Base-by-base conservation (phyloP, 768 basidiomycete species). In the Xerocomellus amylosporus region DNA sequence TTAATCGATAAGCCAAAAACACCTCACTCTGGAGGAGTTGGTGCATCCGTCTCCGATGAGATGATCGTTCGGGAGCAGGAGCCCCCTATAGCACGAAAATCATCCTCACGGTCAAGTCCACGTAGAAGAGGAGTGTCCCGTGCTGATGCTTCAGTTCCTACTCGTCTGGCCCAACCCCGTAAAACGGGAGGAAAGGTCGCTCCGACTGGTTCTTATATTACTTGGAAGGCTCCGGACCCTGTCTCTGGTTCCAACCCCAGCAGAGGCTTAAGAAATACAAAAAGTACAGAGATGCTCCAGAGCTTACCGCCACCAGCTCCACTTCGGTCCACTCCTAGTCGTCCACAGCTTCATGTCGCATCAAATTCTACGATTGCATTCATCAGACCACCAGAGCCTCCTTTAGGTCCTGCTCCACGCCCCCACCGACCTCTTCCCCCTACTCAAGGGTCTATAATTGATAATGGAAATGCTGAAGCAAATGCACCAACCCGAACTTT, bases 171-270 rank as follows among this genome's bases (percentile, higher is more conserved):
- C 39, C 60, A 44, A 42, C 5, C 55, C 26, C 63, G 40, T 36
- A 61, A 49, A 33, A 50, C 40, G 8, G 69, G 69, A n/a, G 69
- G 69, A 42, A 71, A 34, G 39, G 49, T 54, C 17, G 66, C 61
- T 22, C 71, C 71, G 31, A 10, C 15, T 30, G 50, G 53, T 31
- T 67, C 46, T 49, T 58, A 61, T 34, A 46, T 70, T 15, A 53
- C 53, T 20, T 64, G 60, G 59, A 71, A 62, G 54, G 65, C 74
- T 33, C 67, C 73, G 36, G 72, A 79, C 46, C 48, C 64, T 17
- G 61, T 60, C 45, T 46, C 70, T 20, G 55, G 54, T 36, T 58
- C 80, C 2, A 67, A 74, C 14, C 78, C 80, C 33, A 30, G 26
- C 34, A 61, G 50, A 42, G 4, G 49, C 2, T 20, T 71, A 28